Conservation (phyloP, 2,329 filamentous ascomycete species). For the Penicillium sp. region DNA sequence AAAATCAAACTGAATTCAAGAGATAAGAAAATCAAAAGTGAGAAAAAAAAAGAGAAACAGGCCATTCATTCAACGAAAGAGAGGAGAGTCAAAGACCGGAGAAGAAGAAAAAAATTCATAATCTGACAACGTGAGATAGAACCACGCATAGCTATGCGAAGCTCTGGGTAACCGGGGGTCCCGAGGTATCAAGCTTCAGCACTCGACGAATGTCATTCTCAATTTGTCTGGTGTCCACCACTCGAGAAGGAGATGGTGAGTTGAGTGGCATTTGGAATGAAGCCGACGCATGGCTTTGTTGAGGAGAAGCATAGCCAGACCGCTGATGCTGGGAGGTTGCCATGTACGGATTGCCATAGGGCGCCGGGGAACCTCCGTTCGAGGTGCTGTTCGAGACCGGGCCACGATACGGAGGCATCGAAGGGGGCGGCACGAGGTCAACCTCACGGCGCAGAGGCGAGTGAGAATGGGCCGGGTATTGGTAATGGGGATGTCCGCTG, state of each 20-base stretch:
- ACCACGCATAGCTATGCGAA: conserved; percentile 7
- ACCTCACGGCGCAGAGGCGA: conserved; percentile 37
- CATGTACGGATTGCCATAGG: conserved; percentile 25
- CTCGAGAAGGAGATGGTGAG: conserved; percentile 27
- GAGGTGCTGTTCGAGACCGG: conserved; percentile 8
- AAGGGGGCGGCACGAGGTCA: conserved; percentile 7
- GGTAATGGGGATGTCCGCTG: conserved; percentile 23
- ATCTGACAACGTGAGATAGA: neutral
- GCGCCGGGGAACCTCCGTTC: conserved; percentile 20
- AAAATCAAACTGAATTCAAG: conserved; percentile 12
- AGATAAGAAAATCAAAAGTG: conserved; percentile 4
- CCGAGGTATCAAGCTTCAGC: conserved; percentile 44
- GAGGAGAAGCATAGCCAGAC: conserved; percentile 24
- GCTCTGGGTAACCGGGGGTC: conserved; percentile 36
- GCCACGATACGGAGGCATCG: neutral
- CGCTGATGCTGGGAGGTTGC: conserved; percentile 13
- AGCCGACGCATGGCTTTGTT: conserved; percentile 23
- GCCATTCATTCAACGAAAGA: neutral
- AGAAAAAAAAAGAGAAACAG: neutral
- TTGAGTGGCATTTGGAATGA: conserved; percentile 23
- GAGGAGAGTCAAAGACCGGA: neutral
- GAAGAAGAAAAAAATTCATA: neutral
- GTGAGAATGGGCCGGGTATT: conserved; percentile 25
- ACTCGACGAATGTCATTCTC: conserved; percentile 51
- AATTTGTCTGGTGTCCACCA: conserved; percentile 45